Conservation (phyloP, 306 rosid genomes). For the Medicago ruthenica region DNA sequence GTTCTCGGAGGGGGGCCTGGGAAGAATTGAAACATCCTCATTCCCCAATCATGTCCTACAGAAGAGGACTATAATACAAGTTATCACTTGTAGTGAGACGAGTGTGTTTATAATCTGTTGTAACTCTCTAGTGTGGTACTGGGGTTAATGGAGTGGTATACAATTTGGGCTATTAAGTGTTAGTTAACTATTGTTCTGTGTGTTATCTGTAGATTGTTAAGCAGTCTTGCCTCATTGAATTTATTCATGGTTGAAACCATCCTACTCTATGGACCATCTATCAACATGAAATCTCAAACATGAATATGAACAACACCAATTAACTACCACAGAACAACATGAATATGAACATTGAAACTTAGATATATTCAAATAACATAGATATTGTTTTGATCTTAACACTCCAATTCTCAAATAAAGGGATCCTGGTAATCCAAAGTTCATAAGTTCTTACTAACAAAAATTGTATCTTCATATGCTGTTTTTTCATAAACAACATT, state of each 20-base stretch:
- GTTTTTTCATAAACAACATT: too few relatives aligned
- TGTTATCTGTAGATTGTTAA: neutral
- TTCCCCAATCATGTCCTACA: neutral
- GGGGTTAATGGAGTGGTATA: neutral
- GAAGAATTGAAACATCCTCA: neutral
- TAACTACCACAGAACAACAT: too few relatives aligned
- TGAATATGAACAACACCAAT: too few relatives aligned
- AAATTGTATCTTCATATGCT: too few relatives aligned
- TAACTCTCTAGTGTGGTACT: neutral
- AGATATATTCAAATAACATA: too few relatives aligned
- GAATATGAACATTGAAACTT: too few relatives aligned
- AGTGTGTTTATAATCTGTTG: neutral
- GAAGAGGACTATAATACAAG: neutral
- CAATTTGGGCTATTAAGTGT: too few relatives aligned
- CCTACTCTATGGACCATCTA: neutral
- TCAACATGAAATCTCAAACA: constrained; percentile 11
- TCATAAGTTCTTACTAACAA: too few relatives aligned
- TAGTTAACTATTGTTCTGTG: neutral
- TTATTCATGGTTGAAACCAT: constrained; percentile 5
- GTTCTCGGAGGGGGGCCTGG: neutral
- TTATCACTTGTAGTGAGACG: neutral
- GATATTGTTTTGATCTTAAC: too few relatives aligned
- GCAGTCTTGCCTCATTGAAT: constrained; percentile 8
- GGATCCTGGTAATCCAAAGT: too few relatives aligned
- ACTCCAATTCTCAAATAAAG: too few relatives aligned